Evolutionary conservation across 139 green algal genomes (phyloP), one percentile per base, ranked within the genome.

Genomic region (Desmodesmus armatus): DNA sequence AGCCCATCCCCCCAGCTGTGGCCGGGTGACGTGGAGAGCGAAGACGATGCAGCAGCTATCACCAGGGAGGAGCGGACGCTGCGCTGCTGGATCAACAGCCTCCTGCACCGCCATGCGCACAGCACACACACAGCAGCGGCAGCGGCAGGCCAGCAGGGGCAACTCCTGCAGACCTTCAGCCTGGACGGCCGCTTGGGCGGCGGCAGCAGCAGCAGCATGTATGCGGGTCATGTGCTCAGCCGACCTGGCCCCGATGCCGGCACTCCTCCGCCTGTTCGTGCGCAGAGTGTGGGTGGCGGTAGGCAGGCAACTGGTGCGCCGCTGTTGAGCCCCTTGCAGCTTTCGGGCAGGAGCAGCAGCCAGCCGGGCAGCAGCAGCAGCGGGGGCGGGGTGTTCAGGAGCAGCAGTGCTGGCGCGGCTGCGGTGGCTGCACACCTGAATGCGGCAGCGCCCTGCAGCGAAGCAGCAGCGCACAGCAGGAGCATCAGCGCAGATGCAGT

Each of bases 231-330:
- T n/a, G n/a, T n/a, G n/a, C n/a, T n/a, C n/a, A n/a, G n/a, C n/a
- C n/a, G n/a, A n/a, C n/a, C n/a, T n/a, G n/a, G n/a, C n/a, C n/a
- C n/a, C n/a, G n/a, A n/a, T n/a, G n/a, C n/a, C n/a, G 31, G 31
- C 40, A n/a, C 25, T 55, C 23, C 39, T 6, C 25, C 39, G 25
- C 29, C 11, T 43, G 23, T 39, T 39, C 39, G 19, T 25, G 75
- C 23, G 49, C 49, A 17, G 19, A 72, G 87, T 40, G 66, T 85
- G 55, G 88, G 82, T 86, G 69, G 89, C 21, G 88, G 83, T 39
- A 87, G 69, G 71, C 51, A 91, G 41, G 83, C 82, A 49, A 33
- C 29, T 27, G 35, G 58, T 0, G 69, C 69, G 2, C 74, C 66
- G 13, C n/a, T n/a, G n/a, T n/a, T n/a, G n/a, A 58, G 58, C 25